Evolutionary conservation across 441 rosid species (phyloP).

Genomic region (Gossypium trilobum): DNA sequence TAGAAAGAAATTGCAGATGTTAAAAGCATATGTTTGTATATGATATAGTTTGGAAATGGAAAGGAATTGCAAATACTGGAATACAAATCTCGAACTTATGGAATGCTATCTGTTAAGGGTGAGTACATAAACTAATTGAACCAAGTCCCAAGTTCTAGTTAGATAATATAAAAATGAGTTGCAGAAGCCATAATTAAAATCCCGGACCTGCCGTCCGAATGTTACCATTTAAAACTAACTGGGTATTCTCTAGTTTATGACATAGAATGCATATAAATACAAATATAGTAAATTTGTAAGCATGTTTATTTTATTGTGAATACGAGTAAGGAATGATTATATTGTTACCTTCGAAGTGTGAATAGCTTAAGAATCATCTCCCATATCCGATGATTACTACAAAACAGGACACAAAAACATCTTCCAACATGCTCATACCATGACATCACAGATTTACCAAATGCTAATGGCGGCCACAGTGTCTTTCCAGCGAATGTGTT

Average conservation of each 20-base stretch:
- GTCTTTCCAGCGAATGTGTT: constrained; percentile 52
- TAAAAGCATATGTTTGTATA: not conserved
- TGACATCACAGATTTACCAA: constrained; percentile 61
- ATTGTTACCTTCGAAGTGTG: constrained; percentile 44
- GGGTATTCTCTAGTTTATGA: not conserved
- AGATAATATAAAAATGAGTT: no score
- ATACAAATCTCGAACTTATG: no score
- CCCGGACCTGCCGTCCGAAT: no score
- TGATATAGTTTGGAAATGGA: not conserved
- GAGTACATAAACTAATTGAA: no score
- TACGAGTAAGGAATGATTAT: not conserved
- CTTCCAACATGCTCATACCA: constrained; percentile 81
- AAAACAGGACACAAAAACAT: constrained; percentile 47
- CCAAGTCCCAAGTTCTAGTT: no score
- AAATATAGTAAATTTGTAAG: not conserved
- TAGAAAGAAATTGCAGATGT: not conserved
- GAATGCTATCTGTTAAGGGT: no score
- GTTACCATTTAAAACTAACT: no score
- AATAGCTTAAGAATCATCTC: constrained; percentile 52
- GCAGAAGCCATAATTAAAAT: no score
- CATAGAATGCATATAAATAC: not conserved
- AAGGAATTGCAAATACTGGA: no score
- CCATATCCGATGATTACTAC: constrained; percentile 64
- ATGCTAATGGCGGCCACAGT: constrained; percentile 62
- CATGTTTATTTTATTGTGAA: not conserved